Evolutionary conservation across 768 basidiomycete species (phyloP).

Genomic region (Psilocybe tampanensis): DNA sequence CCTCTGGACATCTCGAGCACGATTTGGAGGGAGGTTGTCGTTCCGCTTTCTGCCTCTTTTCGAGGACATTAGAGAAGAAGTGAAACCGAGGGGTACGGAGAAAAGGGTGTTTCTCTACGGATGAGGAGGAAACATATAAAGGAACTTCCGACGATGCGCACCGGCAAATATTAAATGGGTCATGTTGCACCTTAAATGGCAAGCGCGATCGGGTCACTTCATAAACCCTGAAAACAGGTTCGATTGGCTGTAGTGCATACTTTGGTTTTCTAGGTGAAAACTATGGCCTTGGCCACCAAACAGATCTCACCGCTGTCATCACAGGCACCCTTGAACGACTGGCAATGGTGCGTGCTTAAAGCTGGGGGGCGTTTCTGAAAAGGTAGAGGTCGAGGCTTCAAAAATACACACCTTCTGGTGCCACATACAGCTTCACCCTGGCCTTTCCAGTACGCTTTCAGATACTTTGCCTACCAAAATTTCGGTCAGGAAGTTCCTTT

Average conservation of each 20-base stretch:
- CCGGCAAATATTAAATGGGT: slow-evolving; percentile 34
- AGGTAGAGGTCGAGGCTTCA: not conserved
- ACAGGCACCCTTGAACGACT: slow-evolving; percentile 10
- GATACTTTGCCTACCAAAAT: not conserved
- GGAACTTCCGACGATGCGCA: slow-evolving; percentile 32
- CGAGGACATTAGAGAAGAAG: slow-evolving; percentile 64
- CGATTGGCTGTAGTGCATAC: not conserved
- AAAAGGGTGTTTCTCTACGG: slow-evolving; percentile 18
- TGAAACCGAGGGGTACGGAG: slow-evolving; percentile 30
- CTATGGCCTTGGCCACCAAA: not conserved
- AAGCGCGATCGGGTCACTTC: slow-evolving; percentile 24
- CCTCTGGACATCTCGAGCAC: slow-evolving; percentile 86
- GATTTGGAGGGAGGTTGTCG: slow-evolving; percentile 77
- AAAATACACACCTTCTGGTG: slow-evolving; percentile 10
- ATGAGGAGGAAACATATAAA: slow-evolving; percentile 41
- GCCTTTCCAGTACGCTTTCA: not conserved
- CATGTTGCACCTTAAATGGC: slow-evolving; percentile 23
- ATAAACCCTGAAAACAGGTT: slow-evolving; percentile 7
- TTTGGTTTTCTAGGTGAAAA: not conserved
- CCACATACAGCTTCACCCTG: not conserved
- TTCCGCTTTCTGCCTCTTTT: slow-evolving; percentile 87
- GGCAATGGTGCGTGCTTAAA: slow-evolving; percentile 5
- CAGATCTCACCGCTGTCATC: slow-evolving; percentile 3
- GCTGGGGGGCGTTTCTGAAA: not conserved
- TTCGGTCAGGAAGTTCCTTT: not conserved